Base-by-base conservation (phyloP, 306 rosid genomes). In the Sphenostylis stenocarpa region DNA sequence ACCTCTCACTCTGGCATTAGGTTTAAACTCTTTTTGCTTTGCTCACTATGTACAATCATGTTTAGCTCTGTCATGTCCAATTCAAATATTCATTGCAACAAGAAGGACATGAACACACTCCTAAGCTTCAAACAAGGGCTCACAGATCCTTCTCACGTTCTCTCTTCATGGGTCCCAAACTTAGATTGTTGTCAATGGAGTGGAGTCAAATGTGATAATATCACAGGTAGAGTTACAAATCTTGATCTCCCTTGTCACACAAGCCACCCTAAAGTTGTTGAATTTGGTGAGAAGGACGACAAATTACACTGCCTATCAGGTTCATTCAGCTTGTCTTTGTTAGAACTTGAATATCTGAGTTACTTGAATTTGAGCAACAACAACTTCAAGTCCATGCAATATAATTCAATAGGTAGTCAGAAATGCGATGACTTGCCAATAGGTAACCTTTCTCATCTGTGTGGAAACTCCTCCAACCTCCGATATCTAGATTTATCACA, bases 231-330 rank as follows among this genome's bases (percentile, higher is more conserved):
- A 55, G 77, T 72, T 9, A 55, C 16, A 7, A 0, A 72, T 1
- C 77, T 72, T 62, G 2, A 20, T 72, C 60, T 53, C 2, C 31
- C 60, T 21, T 53, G 60, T 21, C 29, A 53, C 11, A 16, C n/a
- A 14, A 6, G 2, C 17, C n/a, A 3, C 5, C 0, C 31, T n/a
- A 0, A 14, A 38, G 1, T 23, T 43, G 26, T 0, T 55, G 16
- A 8, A 7, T 17, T 1, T 1, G 1, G 8, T 12, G 41, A 31
- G 1, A 10, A 8, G 2, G 47, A 10, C 0, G 31, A 66, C 33
- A 77, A 39, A 66, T 53, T 58, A 14, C 13, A 39, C 4, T 77
- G 67, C n/a, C 57, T 77, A 5, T 7, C 68, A 77, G 47, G 68
- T 53, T 24, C 28, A 17, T 0, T 77, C 47, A n/a, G 21, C 24